Evolutionary conservation across 129 eudicot genomes (phyloP), one percentile per base, ranked within the genome.

Genomic region (Chrysanthemum seticuspe): DNA sequence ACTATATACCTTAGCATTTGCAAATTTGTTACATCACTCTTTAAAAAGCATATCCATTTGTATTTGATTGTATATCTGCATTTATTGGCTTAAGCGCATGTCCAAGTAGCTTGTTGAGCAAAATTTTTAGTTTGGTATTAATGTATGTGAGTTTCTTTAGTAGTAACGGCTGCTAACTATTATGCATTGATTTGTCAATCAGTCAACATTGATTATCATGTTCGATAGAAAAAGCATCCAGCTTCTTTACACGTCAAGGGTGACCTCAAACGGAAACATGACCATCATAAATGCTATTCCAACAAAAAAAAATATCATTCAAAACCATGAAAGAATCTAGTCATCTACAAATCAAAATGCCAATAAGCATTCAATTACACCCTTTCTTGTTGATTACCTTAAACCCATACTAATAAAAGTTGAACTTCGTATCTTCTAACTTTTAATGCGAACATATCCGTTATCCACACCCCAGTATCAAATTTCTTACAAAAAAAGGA

Each of bases 71-170:
- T 45, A 21, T 12, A 59, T 49, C 7, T 27, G 51, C 77, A 73
- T 74, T 74, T 63, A 74, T 74, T 52, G 78, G 59, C 49, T 31
- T 61, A 73, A 62, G 70, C 13, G 21, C 5, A 3, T 49, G 27
- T 25, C 48, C 9, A 25, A 11, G 13, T 61, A 3, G 48, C 69
- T 25, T 48, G 51, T 29, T 34, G 15, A 13, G 15, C 50, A 51
- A 60, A 62, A 74, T 11, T 49, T n/a, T 45, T 25, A 14, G 76
- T 27, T 59, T 72, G 60, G 53, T 57, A 58, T 71, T 40, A 45
- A 71, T 21, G 18, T 51, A 13, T 44, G 23, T 55, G 34, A 16
- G 67, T 25, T 44, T 18, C 60, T 70, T 31, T 54, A 53, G 31
- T 18, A 67, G 21, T 27, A 48, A 11, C 57, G 40, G 13, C 15